Percentiles rank a stretch among this genome's conserved stretches.
These are phyloP conservation scores for Nakaseomyces nivariensis DNA, from an alignment of 1,139 yeast species.

Conservation along the genomic window DNA sequence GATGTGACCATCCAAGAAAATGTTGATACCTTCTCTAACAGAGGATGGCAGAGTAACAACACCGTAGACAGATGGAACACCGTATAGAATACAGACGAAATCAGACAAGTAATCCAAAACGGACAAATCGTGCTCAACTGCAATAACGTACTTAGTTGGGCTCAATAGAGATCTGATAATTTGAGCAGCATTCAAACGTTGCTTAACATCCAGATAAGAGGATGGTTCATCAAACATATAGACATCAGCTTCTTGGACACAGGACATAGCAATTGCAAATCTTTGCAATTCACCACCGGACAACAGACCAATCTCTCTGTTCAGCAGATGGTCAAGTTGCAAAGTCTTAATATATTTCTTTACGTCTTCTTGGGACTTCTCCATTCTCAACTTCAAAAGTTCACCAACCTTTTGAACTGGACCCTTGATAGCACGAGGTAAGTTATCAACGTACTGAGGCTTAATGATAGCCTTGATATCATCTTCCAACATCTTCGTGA, in stretches of 20 bases:
- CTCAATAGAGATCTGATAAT: conserved; percentile 76
- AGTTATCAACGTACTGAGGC: conserved; percentile 96
- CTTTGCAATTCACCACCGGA: conserved; percentile 99
- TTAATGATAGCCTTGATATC: conserved; percentile 88
- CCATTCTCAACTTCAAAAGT: conserved; percentile 63
- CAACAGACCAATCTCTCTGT: conserved; percentile 78
- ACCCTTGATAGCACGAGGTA: conserved; percentile 91
- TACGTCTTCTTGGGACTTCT: conserved; percentile 48
- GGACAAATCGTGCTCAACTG: conserved; percentile 97
- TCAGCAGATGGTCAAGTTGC: conserved; percentile 63
- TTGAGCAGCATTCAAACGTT: conserved; percentile 94
- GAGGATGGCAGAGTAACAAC: conserved; percentile 93
- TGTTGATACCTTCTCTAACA: conserved; percentile 97
- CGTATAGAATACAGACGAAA: conserved; percentile 89
- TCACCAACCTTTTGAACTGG: conserved; percentile 83
- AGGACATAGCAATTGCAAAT: conserved; percentile 95
- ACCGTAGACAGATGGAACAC: conserved; percentile 97
- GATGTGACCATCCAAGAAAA: conserved; percentile 94
- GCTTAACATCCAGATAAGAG: conserved; percentile 94
- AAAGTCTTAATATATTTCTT: conserved; percentile 56
- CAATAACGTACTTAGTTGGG: conserved; percentile 75
- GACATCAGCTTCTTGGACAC: conserved; percentile 89
- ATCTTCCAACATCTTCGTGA: conserved; percentile 89
- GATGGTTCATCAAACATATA: conserved; percentile 99
- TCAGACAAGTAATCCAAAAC: conserved; percentile 94